A percentile compares a stretch with the other conserved stretches of the same genome.
phyloP scores from a whole-genome alignment of 2,329 filamentous ascomycete genomes.

The Ophiocordyceps sinensis region DNA sequence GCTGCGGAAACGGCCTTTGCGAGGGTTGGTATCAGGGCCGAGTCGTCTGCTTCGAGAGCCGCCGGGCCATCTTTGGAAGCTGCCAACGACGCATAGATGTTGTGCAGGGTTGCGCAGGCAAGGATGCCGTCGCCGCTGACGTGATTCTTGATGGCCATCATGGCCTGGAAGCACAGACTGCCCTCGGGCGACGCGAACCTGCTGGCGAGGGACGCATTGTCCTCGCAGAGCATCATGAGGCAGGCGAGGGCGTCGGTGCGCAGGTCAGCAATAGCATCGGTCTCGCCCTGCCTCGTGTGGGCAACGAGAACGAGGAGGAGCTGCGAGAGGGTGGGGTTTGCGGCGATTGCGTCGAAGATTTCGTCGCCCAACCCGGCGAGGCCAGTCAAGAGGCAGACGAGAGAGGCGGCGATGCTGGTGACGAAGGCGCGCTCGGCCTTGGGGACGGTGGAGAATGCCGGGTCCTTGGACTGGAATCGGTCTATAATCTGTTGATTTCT shows the following conservation, averaged over 20 bases:
- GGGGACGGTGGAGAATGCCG: conserved; percentile 29
- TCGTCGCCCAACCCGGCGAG: conserved; percentile 47
- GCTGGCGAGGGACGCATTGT: conserved; percentile 38
- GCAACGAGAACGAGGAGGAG: conserved; percentile 41
- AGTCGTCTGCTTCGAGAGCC: conserved; percentile 16
- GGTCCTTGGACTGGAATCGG: conserved; percentile 24
- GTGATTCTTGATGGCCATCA: conserved; percentile 33
- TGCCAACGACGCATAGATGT: conserved; percentile 35
- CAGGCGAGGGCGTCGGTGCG: conserved; percentile 37
- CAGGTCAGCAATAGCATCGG: conserved; percentile 25
- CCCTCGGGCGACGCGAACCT: conserved; percentile 35
- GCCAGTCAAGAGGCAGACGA: conserved; percentile 36
- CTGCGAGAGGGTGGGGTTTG: conserved; percentile 30
- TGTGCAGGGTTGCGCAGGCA: conserved; percentile 47
- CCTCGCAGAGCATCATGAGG: conserved; percentile 44
- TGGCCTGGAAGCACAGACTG: conserved; percentile 30
- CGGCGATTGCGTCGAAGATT: conserved; percentile 38
- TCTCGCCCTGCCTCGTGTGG: conserved; percentile 25
- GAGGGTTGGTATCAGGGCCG: conserved; percentile 21
- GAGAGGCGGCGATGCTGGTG: conserved; percentile 38
- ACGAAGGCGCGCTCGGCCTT: conserved; percentile 38
- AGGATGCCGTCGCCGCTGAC: conserved; percentile 35
- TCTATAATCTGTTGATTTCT: conserved; percentile 22
- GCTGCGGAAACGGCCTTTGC: conserved; percentile 15
- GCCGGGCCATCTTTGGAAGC: conserved; percentile 8